These are phyloP conservation scores for Eucalyptus dawsonii DNA, from an alignment of 345 rosid species.

Conservation along the genomic window DNA sequence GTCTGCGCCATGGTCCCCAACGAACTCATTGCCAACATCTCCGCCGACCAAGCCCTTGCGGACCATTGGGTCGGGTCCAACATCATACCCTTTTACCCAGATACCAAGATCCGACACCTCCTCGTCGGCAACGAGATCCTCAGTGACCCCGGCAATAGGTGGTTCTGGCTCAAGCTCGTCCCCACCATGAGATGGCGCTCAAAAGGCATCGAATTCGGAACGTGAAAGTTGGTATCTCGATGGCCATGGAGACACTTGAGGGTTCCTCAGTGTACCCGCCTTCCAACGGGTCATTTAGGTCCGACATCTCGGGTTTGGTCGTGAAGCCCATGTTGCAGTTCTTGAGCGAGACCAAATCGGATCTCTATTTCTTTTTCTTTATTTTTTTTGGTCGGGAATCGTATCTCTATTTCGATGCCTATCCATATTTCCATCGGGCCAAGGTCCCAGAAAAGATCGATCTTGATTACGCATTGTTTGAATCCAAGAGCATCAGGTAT, in stretches of 20 bases:
- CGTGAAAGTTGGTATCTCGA: slow-evolving; percentile 59
- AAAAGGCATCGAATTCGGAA: slow-evolving; percentile 21
- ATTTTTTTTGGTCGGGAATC: too few species aligned
- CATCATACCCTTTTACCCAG: slow-evolving; percentile 28
- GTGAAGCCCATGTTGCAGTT: slow-evolving; percentile 71
- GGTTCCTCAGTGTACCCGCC: slow-evolving; percentile 57
- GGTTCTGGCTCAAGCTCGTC: slow-evolving; percentile 39
- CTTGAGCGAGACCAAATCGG: slow-evolving; percentile 76
- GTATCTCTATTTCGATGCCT: slow-evolving; percentile 63
- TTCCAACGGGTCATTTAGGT: slow-evolving; percentile 65
- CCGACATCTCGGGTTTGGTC: slow-evolving; percentile 39
- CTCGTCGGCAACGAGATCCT: slow-evolving; percentile 86
- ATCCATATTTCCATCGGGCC: slow-evolving; percentile 75
- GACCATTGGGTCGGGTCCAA: slow-evolving; percentile 55
- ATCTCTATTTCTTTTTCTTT: slow-evolving; percentile 53
- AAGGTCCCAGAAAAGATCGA: slow-evolving; percentile 27
- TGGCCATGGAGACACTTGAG: slow-evolving; percentile 44
- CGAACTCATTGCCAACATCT: slow-evolving; percentile 33
- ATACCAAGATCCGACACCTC: slow-evolving; percentile 69
- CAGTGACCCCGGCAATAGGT: background rate
- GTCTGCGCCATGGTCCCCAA: slow-evolving; percentile 69
- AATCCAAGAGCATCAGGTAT: slow-evolving; percentile 31
- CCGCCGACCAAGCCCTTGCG: slow-evolving; percentile 24
- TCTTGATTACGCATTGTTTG: slow-evolving; percentile 60
- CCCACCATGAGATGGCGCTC: slow-evolving; percentile 60